Percentiles rank a stretch among this genome's conserved stretches.
Conservation (phyloP, 2,329 filamentous ascomycete genomes). For the Pseudocercospora vitis region DNA sequence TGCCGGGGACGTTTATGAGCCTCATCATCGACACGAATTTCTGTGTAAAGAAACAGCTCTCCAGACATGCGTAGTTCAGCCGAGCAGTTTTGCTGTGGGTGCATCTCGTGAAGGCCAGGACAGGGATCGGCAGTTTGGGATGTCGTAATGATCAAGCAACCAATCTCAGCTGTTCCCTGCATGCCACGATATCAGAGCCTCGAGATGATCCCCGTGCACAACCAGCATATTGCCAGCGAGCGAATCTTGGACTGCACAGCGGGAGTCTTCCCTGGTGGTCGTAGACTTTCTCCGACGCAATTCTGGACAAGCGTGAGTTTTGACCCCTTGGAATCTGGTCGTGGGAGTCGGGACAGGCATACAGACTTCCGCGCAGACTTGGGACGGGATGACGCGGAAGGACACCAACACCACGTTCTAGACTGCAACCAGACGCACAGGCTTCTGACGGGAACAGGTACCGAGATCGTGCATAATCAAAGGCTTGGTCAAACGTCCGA, state of each 20-base stretch:
- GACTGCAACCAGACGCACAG: too few species aligned
- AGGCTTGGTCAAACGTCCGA: too few species aligned
- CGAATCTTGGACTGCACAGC: background rate
- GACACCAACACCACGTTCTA: background rate
- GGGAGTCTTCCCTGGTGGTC: background rate
- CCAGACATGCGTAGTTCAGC: too few species aligned
- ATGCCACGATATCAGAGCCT: too few species aligned
- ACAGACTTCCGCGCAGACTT: background rate
- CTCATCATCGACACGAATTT: too few species aligned
- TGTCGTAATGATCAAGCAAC: background rate
- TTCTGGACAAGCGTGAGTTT: background rate
- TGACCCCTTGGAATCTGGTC: background rate
- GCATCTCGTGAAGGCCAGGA: too few species aligned
- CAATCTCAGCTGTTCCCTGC: background rate
- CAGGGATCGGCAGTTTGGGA: background rate
- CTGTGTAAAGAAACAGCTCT: too few species aligned
- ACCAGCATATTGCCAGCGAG: background rate
- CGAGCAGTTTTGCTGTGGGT: too few species aligned
- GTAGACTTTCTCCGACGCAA: background rate
- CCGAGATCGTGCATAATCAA: too few species aligned
- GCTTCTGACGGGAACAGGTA: background rate
- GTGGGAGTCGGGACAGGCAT: slow-evolving; percentile 1
- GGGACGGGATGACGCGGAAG: background rate
- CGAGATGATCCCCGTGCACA: background rate
- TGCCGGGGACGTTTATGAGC: too few species aligned